Base-by-base conservation (phyloP, 73 alveolate species). In the Paramecium caudatum region DNA sequence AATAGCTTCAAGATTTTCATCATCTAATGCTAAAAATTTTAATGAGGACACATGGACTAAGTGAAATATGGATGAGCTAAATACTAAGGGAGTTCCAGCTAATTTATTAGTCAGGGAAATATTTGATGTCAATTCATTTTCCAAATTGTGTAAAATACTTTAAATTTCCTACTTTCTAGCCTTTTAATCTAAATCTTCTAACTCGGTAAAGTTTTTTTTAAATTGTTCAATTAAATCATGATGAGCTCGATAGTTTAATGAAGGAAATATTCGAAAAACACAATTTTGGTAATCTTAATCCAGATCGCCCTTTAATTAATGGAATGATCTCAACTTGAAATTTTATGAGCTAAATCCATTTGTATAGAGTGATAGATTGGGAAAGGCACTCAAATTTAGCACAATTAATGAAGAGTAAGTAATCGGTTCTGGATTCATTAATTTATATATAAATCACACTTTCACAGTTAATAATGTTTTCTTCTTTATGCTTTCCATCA, bases 31-130 rank as follows among this genome's bases (percentile, higher is more conserved):
- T 17, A 74, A 6, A 21, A 74, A 74, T 74, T 45, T 74, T 25
- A 74, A 21, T 27, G 88, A 74, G 16, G 62, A 74, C 19, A 74
- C 65, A 74, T 74, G 88, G 43, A 74, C 88, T 74, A 74, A 74
- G 6, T 74, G 88, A 74, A 74, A 74, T 36, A 36, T 74, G 8
- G 88, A 74, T 39, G 88, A 74, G 19, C 55, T 27, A 17, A 41
- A 74, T 19, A 74, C 88, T 74, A 74, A 37, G 2, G 88, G 88
- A 1, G 88, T 74, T 5, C 88, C 88, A 39, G 62, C 68, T 37
- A 74, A 23, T 15, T 74, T 74, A 10, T 74, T 45, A 39, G 88
- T 41, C 8, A 74, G 30, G 16, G 69, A 41, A 23, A 74, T 74
- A 74, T 74, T 74, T 12, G 88, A 74, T 4, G 69, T 74, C 4